Conservation (phyloP, 2,329 filamentous ascomycete species). For the Massarina eburnea region DNA sequence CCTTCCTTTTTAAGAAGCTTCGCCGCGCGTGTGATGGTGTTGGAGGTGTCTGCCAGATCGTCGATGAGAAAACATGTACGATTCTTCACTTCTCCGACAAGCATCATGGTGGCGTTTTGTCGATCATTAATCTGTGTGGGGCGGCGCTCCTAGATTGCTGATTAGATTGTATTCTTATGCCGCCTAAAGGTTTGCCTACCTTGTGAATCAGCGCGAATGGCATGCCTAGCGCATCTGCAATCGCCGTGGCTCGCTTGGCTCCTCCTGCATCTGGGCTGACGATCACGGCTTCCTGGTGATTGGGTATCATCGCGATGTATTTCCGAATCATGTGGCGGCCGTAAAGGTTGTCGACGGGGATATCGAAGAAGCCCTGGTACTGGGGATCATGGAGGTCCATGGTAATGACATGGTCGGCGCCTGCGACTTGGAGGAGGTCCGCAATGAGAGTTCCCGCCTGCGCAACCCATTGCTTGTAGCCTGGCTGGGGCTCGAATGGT, state of each 20-base stretch:
- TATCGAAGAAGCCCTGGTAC: conserved; percentile 98
- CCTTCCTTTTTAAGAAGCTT: conserved; percentile 94
- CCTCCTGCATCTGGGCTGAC: conserved; percentile 96
- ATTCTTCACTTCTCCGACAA: conserved; percentile 82
- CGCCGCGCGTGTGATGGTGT: conserved; percentile 93
- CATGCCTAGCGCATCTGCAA: conserved; percentile 90
- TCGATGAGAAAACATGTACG: conserved; percentile 89
- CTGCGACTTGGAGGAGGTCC: conserved; percentile 90
- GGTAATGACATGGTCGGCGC: conserved; percentile 94
- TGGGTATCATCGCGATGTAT: conserved; percentile 77
- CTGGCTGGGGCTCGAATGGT: conserved; percentile 75
- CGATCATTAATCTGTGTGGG: conserved; percentile 85
- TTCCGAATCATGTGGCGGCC: conserved; percentile 71
- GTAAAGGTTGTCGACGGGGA: conserved; percentile 97
- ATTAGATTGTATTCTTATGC: conserved; percentile 7
- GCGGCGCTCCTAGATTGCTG: conserved; percentile 71
- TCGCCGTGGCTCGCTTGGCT: conserved; percentile 92
- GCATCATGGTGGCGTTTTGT: conserved; percentile 84
- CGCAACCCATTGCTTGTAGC: conserved; percentile 98
- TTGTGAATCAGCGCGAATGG: conserved; percentile 98
- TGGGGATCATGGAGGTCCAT: conserved; percentile 92
- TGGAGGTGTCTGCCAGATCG: conserved; percentile 92
- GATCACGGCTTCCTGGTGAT: conserved; percentile 83
- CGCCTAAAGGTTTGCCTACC: conserved; percentile 53
- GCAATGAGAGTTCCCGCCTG: conserved; percentile 94